These are phyloP conservation scores for Sugiyamaella smithiae DNA, from an alignment of 805 yeast genomes.

Conservation along the genomic window DNA sequence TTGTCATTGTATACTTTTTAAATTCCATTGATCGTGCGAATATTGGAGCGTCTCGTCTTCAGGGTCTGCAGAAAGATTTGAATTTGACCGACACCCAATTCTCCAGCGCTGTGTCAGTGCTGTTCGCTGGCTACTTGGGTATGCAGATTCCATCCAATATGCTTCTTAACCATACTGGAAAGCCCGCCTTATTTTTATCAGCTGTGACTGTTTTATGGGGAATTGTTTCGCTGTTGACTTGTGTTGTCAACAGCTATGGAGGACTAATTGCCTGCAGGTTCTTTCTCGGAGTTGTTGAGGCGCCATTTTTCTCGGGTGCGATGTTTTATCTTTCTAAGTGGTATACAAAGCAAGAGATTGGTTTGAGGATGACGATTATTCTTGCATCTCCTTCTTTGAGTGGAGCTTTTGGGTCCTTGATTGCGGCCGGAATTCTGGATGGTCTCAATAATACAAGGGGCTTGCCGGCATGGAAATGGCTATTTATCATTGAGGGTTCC, in stretches of 20 bases:
- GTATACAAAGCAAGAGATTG: conserved; percentile 40
- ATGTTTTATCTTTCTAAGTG: conserved; percentile 39
- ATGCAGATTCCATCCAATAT: conserved; percentile 43
- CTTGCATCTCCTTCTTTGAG: conserved; percentile 37
- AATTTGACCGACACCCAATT: conserved; percentile 41
- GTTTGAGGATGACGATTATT: conserved; percentile 39
- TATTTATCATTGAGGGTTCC: conserved; percentile 43
- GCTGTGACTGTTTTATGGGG: conserved; percentile 41
- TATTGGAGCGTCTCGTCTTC: conserved; percentile 47
- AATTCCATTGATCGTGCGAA: conserved; percentile 48
- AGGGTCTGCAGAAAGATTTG: conserved; percentile 42
- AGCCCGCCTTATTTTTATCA: conserved; percentile 39
- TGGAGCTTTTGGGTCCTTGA: conserved; percentile 39
- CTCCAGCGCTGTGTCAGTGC: conserved; percentile 44
- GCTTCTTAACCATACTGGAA: conserved; percentile 33
- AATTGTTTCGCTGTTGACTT: conserved; percentile 33
- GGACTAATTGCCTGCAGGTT: conserved; percentile 37
- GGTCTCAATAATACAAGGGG: conserved; percentile 46
- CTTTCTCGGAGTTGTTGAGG: conserved; percentile 42
- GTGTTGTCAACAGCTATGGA: conserved; percentile 30
- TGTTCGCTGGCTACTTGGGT: conserved; percentile 30
- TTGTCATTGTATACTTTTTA: conserved; percentile 43
- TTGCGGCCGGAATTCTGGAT: conserved; percentile 38
- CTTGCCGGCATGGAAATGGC: conserved; percentile 39
- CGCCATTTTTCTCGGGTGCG: conserved; percentile 45